These are phyloP conservation scores for Candida vaughaniae DNA, from an alignment of 805 yeast species.

Conservation along the genomic window DNA sequence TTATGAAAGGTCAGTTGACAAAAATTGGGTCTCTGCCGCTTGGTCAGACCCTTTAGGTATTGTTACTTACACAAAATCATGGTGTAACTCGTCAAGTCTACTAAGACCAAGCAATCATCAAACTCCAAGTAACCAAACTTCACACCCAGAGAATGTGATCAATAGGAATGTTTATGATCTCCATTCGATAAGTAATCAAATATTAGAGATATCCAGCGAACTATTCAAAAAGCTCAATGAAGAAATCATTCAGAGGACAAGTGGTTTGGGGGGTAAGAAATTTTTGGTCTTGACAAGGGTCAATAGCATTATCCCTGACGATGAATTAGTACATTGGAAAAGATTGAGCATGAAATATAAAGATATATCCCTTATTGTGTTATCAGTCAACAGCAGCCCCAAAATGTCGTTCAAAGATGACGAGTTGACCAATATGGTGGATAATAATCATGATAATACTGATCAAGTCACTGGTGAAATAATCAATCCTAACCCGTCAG, in stretches of 20 bases:
- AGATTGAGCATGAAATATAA: constrained; percentile 59
- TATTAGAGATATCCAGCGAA: constrained; percentile 58
- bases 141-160: constrained; percentile 4
- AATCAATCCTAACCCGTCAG: background rate
- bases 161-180: constrained; percentile 22
- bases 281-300: constrained; percentile 68
- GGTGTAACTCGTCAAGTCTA: constrained; percentile 46
- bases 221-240: constrained; percentile 39
- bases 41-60: constrained; percentile 87
- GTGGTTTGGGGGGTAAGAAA: constrained; percentile 49
- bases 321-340: constrained; percentile 79
- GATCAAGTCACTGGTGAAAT: background rate
- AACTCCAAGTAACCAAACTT: constrained; percentile 4
- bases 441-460: background rate
- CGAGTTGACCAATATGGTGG: too few relatives aligned
- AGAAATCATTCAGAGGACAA: constrained; percentile 28
- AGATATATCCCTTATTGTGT: constrained; percentile 61
- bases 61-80: constrained; percentile 58
- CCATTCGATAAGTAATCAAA: constrained; percentile 59
- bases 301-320: constrained; percentile 76
- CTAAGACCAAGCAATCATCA: constrained; percentile 2
- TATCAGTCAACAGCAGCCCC: constrained; percentile 63
- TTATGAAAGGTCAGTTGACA: constrained; percentile 77
- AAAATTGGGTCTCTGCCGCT: constrained; percentile 80
- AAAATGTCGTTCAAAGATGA: constrained; percentile 38